phyloP scores from a whole-genome alignment of 495 filamentous ascomycete species.

The Ascobolus immersus region DNA sequence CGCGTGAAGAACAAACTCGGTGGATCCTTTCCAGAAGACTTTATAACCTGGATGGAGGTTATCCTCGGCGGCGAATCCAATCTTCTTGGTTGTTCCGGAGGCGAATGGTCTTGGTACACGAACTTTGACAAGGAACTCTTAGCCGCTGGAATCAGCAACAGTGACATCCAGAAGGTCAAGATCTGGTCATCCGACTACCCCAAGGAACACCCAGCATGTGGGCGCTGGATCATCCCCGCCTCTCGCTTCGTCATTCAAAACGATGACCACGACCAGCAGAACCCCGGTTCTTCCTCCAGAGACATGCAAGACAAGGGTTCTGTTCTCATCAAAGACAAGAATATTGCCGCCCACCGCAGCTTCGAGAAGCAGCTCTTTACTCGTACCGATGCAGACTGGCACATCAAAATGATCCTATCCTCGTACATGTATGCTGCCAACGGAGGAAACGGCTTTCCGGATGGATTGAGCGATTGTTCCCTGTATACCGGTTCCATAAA shows the following conservation, averaged over 20 bases:
- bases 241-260: slow-evolving; percentile 18
- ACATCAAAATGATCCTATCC: slow-evolving; percentile 15
- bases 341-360: slow-evolving; percentile 11
- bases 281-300: slow-evolving; percentile 13
- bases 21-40: slow-evolving; percentile 14
- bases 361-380: slow-evolving; percentile 16
- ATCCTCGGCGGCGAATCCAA: slow-evolving; percentile 14
- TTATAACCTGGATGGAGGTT: slow-evolving; percentile 16
- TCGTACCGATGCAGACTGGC: slow-evolving; percentile 16
- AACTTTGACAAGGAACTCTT: slow-evolving; percentile 12
- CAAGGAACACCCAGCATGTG: slow-evolving; percentile 17
- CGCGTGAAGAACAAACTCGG: slow-evolving; percentile 13
- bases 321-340: slow-evolving; percentile 17
- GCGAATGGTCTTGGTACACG: slow-evolving; percentile 17
- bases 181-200: slow-evolving; percentile 16
- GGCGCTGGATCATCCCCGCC: slow-evolving; percentile 15
- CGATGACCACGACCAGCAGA: slow-evolving; percentile 18
- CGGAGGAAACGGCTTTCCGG: slow-evolving; percentile 13
- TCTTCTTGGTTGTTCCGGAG: slow-evolving; percentile 13
- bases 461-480: slow-evolving; percentile 14
- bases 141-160: slow-evolving; percentile 7
- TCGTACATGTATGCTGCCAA: slow-evolving; percentile 13
- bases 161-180: slow-evolving; percentile 15
- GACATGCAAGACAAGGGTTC: slow-evolving; percentile 16
- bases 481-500: slow-evolving; percentile 12